Percentiles rank a stretch among this genome's conserved stretches.
These are phyloP conservation scores for Jaltomata sinuosa DNA, from an alignment of 257 asterid genomes.

Conservation along the genomic window DNA sequence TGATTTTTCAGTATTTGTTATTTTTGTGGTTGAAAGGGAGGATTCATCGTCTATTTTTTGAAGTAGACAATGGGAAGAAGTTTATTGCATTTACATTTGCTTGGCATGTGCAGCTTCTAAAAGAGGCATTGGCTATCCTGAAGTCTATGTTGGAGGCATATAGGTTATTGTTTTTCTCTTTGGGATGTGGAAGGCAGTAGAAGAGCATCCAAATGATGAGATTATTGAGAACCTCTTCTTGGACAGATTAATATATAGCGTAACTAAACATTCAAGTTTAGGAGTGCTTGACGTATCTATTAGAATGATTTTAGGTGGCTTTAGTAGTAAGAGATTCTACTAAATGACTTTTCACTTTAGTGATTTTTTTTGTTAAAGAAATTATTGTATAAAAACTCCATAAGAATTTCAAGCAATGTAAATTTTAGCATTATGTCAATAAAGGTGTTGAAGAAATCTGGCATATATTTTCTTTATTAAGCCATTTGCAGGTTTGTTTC, in stretches of 20 bases:
- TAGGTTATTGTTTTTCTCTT: conserved; percentile 39
- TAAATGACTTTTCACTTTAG: too few relatives aligned
- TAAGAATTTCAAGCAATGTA: conserved; percentile 47
- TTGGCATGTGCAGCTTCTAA: conserved; percentile 56
- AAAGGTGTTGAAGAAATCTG: too few relatives aligned
- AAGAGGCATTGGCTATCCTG: conserved; percentile 76
- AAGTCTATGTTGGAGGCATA: conserved; percentile 72
- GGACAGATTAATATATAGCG: conserved; percentile 52
- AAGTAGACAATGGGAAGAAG: conserved; percentile 77
- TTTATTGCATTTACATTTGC: conserved; percentile 64
- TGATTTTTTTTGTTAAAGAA: too few relatives aligned
- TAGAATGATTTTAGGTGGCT: too few relatives aligned
- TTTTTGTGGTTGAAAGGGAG: background rate
- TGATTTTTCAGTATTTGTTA: background rate
- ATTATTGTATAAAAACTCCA: too few relatives aligned
- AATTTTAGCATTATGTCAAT: too few relatives aligned
- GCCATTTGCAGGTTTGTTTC: too few relatives aligned
- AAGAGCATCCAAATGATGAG: conserved; percentile 48
- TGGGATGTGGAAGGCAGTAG: conserved; percentile 67
- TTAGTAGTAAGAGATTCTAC: too few relatives aligned
- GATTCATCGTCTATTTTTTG: conserved; percentile 17
- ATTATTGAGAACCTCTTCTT: conserved; percentile 49
- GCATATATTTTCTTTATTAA: rapidly evolving
- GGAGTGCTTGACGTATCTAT: too few relatives aligned
- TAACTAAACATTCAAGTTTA: too few relatives aligned